Evolutionary conservation across 768 basidiomycete genomes (phyloP).

Genomic region (Xerocomellus amylosporus): DNA sequence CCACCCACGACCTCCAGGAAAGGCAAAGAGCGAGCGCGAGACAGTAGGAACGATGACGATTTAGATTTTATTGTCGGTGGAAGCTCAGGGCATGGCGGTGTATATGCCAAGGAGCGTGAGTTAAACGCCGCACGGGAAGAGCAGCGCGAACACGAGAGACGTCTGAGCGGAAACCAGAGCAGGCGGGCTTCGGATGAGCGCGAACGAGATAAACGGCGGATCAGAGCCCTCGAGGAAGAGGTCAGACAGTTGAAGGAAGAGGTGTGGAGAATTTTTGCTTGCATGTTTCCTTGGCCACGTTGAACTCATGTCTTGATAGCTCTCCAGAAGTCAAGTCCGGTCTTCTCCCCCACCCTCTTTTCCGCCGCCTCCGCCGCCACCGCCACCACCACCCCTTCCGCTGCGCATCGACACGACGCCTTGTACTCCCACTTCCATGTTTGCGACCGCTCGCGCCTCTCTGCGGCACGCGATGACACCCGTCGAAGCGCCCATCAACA

Average conservation of each 20-base stretch:
- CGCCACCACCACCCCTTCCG: conserved; percentile 31
- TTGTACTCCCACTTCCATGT: conserved; percentile 37
- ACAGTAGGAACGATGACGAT: conserved; percentile 25
- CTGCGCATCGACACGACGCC: conserved; percentile 32
- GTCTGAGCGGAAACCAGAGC: conserved; percentile 37
- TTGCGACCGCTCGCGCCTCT: conserved; percentile 61
- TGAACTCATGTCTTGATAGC: conserved; percentile 33
- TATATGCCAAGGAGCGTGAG: conserved; percentile 63
- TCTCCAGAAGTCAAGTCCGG: conserved; percentile 39
- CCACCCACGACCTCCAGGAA: conserved; percentile 29
- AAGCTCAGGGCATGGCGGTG: conserved; percentile 44
- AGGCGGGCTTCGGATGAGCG: conserved; percentile 39
- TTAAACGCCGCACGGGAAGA: conserved; percentile 54
- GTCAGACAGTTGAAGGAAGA: conserved; percentile 56
- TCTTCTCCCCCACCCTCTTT: conserved; percentile 8
- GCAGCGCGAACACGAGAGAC: conserved; percentile 43
- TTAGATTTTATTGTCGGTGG: conserved; percentile 34
- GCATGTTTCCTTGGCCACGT: background rate
- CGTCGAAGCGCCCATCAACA: conserved; percentile 67
- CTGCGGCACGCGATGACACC: conserved; percentile 54
- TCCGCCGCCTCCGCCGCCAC: conserved; percentile 40
- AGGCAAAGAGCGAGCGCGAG: conserved; percentile 45
- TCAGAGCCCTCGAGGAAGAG: conserved; percentile 64
- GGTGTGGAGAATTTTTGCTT: conserved; percentile 31
- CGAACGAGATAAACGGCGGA: conserved; percentile 58